Evolutionary conservation across 768 basidiomycete species (phyloP), one percentile per base, ranked within the genome.

Genomic region (Pulveroboletus sp.): DNA sequence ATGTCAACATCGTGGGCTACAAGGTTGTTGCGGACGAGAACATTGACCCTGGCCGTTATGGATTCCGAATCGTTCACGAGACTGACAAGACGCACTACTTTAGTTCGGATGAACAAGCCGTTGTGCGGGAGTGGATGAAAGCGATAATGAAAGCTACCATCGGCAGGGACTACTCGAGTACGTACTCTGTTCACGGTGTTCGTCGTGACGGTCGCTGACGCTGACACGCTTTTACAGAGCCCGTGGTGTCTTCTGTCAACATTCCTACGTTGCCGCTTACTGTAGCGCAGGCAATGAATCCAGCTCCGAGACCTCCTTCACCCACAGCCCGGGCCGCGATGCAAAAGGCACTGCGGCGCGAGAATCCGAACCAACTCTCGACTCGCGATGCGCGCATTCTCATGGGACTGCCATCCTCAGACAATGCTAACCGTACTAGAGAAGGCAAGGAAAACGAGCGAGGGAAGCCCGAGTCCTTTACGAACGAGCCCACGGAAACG

Each of bases 121-220:
- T 82, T 33, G 78, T 96, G 42, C 82, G 96, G n/a, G 92, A 92
- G 57, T 98, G 96, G 95, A 98, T 98, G 96, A 99, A 98, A 73
- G 92, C 94, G 8, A 82, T 99, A 57, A 97, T 98, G 92, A 99
- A 98, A 67, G 92, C 95, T 3, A 97, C 95, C 11, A 99, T 99
- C 58, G 86, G 82, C 8, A 76, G 96, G 49, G 96, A 98, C 66
- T 97, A 94, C 64, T 79, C 86, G 8, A 87, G 93, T 94, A 60
- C 35, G 86, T 75, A 8, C 48, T n/a, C 6, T 28, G 2, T n/a
- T 6, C 11, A 24, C 7, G 10, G 26, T 30, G 9, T 24, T 7
- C 9, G 24, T 45, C 28, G 42, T 39, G 37, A 17, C 5, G 24
- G 27, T 14, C 6, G 32, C 12, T 12, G 6, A 21, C 52, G 39